A percentile compares a stretch with the other conserved stretches of the same genome.
Conservation (phyloP, 257 asterid species). For the Coffea canephora region DNA sequence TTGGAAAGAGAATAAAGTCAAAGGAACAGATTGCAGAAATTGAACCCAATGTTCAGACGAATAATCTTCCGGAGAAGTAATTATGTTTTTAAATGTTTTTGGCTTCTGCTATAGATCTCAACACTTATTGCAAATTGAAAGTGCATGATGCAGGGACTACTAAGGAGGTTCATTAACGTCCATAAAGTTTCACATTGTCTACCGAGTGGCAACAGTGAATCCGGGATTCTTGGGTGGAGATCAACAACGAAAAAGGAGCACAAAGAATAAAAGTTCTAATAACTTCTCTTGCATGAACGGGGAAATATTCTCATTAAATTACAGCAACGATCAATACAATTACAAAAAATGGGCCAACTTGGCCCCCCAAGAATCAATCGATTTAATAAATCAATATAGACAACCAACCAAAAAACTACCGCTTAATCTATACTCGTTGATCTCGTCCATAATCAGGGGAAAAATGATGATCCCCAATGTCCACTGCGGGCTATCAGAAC, state of each 20-base stretch:
- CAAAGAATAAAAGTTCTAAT: neutral
- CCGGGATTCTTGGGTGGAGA: neutral
- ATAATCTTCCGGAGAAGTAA: neutral
- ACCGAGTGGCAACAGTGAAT: neutral
- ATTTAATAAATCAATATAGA: constrained; percentile 24
- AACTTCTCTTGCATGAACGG: neutral
- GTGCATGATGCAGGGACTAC: neutral
- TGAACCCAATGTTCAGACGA: neutral
- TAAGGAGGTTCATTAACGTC: neutral
- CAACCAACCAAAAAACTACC: constrained; percentile 25
- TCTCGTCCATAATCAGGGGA: constrained; percentile 4
- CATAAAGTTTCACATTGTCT: neutral
- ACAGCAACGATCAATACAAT: constrained; percentile 18
- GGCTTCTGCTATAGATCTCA: neutral
- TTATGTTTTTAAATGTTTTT: neutral
- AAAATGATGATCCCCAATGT: neutral
- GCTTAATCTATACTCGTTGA: constrained; percentile 18
- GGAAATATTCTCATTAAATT: constrained; percentile 5
- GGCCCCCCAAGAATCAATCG: constrained; percentile 37
- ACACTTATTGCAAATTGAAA: neutral
- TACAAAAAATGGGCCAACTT: constrained; percentile 18
- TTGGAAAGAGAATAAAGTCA: neutral
- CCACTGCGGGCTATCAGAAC: constrained; percentile 9
- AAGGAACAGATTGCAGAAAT: neutral
- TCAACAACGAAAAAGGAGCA: neutral